phyloP scores from a whole-genome alignment of 768 basidiomycete species.

The Lactarius sp. region DNA sequence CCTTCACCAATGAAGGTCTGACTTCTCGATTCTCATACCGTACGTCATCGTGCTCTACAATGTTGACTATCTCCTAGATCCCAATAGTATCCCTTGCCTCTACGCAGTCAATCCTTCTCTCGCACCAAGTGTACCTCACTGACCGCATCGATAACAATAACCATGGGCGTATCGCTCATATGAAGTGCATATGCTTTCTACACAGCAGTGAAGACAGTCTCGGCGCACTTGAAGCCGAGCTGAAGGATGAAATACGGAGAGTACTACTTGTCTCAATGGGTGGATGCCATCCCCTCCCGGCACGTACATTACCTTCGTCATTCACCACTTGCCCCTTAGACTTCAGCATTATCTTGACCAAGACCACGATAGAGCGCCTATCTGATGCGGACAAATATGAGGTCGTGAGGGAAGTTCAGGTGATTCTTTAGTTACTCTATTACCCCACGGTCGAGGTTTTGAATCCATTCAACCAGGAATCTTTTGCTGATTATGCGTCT shows the following conservation, averaged over 20 bases:
- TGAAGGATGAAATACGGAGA: conserved; percentile 88
- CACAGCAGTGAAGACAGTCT: conserved; percentile 79
- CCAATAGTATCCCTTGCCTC: conserved; percentile 93
- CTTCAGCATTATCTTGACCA: conserved; percentile 91
- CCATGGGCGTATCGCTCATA: conserved; percentile 88
- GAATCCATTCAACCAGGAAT: conserved; percentile 59
- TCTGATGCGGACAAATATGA: conserved; percentile 96
- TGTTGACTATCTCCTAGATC: conserved; percentile 52
- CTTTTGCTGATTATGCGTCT: conserved; percentile 94
- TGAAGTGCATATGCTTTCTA: conserved; percentile 96
- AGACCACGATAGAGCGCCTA: conserved; percentile 84
- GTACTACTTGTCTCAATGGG: conserved; percentile 98
- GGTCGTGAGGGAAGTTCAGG: conserved; percentile 95
- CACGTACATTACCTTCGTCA: conserved; percentile 9
- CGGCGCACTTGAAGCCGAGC: conserved; percentile 74
- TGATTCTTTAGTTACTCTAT: conserved; percentile 33
- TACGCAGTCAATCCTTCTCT: conserved; percentile 87
- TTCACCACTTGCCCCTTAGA: conserved; percentile 43
- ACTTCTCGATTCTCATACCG: conserved; percentile 54
- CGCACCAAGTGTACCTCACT: conserved; percentile 96
- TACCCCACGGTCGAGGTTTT: conserved; percentile 18
- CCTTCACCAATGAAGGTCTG: conserved; percentile 67
- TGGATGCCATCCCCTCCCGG: conserved; percentile 41
- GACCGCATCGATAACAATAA: conserved; percentile 97
- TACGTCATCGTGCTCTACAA: conserved; percentile 35